Base-by-base conservation (phyloP, 345 rosid genomes). In the Lumnitzera racemosa region DNA sequence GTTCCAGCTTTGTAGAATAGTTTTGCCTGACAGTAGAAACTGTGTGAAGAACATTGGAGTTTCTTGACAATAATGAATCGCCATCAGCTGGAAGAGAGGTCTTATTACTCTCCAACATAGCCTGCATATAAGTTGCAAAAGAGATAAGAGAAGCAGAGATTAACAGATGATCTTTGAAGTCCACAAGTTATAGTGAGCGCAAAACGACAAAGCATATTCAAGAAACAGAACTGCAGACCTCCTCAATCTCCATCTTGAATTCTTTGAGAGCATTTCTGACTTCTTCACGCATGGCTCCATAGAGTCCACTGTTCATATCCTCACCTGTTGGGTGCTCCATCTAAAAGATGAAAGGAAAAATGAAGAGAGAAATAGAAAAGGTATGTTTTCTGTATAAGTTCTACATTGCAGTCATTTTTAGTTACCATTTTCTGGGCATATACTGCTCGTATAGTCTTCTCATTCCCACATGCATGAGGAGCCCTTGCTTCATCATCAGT, bases 401-500 rank as follows among this genome's bases (percentile, higher is more conserved):
- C 46, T 2, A 8, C 23, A 48, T 11, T 59, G 61, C 58, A 49
- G 53, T 47, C 46, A 17, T 65, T 55, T 20, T 25, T 60, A 20
- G 56, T 48, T 74, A 94, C 99, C 96, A 81, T 90, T 61, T 77
- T 84, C 70, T 80, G 84, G 12, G 96, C 72, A 75, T 83, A 81
- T 61, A 90, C 90, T 5, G 95, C 80, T 57, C 74, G 77, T 65
- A 90, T 81, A 52, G 85, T 86, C 68, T 70, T 82, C 74, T 86
- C 96, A 48, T 17, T 59, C 66, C 81, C 84, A 57, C 76, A 79
- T 41, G 74, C 63, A 60, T 67, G 52, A 55, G 70, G 69, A 56
- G 81, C 88, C 58, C 76, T 86, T 36, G 74, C 85, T 73, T 94
- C 99, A 58, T 90, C 99, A 69, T 88, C 97, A 60, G 99, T 94